Percentiles rank a stretch among this genome's conserved stretches.
These are phyloP conservation scores for Globisporangium okanoganense DNA, from an alignment of 352 stramenopile species.

Conservation along the genomic window DNA sequence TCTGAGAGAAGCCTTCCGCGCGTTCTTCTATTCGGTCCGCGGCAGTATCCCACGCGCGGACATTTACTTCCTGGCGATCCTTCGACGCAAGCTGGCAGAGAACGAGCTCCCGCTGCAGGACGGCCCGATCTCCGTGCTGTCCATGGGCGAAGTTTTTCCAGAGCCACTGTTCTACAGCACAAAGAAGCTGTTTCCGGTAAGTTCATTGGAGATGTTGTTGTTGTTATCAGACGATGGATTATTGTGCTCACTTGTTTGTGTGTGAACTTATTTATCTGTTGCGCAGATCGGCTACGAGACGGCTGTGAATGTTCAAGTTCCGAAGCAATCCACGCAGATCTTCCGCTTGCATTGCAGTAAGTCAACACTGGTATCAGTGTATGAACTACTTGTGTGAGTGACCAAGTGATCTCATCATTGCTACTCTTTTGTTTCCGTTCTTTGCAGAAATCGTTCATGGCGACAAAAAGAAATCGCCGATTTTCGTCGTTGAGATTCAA, in stretches of 20 bases:
- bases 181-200: conserved; percentile 76
- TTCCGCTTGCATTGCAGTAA: conserved; percentile 57
- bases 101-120: conserved; percentile 53
- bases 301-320: conserved; percentile 45
- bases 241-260: background rate
- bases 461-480: conserved; percentile 74
- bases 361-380: conserved; percentile 7
- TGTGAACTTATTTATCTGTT: conserved; percentile 6
- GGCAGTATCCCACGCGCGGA: conserved; percentile 55
- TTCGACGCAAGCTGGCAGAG: conserved; percentile 54
- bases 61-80: conserved; percentile 68
- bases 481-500: conserved; percentile 70
- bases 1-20: conserved; percentile 48
- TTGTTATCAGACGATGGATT: background rate
- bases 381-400: background rate
- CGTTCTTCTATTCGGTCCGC: conserved; percentile 24
- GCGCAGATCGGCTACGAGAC: conserved; percentile 59
- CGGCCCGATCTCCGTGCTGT: conserved; percentile 55
- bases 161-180: conserved; percentile 68
- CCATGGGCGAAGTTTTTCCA: conserved; percentile 45
- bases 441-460: conserved; percentile 62
- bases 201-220: conserved; percentile 7
- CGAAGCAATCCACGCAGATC: conserved; percentile 22
- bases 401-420: background rate
- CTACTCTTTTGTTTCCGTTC: background rate